Conservation (phyloP, 2,329 filamentous ascomycete genomes). For the Exophiala sideris region DNA sequence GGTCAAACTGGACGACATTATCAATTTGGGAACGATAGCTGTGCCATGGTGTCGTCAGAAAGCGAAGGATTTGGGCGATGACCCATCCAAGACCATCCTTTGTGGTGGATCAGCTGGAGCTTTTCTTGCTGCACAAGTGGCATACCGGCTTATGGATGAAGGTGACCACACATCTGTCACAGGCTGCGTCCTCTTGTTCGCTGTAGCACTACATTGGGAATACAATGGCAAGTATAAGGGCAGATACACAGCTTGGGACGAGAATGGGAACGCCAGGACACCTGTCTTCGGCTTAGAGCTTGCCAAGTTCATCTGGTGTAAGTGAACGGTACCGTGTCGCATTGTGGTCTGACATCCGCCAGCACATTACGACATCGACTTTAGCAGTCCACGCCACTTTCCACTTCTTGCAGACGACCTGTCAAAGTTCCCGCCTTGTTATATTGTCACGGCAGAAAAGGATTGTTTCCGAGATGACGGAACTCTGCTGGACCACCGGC, state of each 20-base stretch:
- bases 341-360: not conserved
- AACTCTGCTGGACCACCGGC: constrained; percentile 48
- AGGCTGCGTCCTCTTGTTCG: constrained; percentile 19
- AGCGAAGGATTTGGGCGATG: constrained; percentile 16
- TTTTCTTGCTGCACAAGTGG: constrained; percentile 18
- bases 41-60: constrained; percentile 19
- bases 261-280: constrained; percentile 18
- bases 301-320: constrained; percentile 25
- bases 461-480: constrained; percentile 49
- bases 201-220: constrained; percentile 19
- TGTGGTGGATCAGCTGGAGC: constrained; percentile 24
- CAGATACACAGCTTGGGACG: constrained; percentile 19
- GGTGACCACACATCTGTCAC: constrained; percentile 17
- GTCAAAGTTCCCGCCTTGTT: constrained; percentile 21
- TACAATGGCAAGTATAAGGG: constrained; percentile 23
- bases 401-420: constrained; percentile 20
- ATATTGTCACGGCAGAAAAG: constrained; percentile 24
- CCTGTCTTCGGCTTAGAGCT: constrained; percentile 19
- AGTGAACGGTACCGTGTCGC: not conserved
- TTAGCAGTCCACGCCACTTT: constrained; percentile 19
- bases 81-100: constrained; percentile 21
- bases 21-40: constrained; percentile 10
- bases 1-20: constrained; percentile 24
- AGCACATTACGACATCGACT: constrained; percentile 24
- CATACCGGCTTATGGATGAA: constrained; percentile 21